Base-by-base conservation (phyloP, 495 filamentous ascomycete genomes). In the Tuber calosporum region DNA sequence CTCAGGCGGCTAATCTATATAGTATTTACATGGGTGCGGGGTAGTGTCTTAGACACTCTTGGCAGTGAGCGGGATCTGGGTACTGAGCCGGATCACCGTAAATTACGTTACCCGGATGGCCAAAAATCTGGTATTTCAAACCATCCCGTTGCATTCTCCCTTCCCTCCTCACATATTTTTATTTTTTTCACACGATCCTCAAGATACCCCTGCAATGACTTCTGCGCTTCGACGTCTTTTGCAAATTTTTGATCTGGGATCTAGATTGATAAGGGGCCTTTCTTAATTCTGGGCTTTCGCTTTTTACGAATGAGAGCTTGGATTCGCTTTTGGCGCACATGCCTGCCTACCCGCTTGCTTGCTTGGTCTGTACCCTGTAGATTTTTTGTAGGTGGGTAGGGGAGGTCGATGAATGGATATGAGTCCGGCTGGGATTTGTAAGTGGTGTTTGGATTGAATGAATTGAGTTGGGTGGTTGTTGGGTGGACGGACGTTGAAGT, bases 241-340 rank as follows among this genome's bases (percentile, higher is more conserved):
- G 53, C 53, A 62, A 62, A 62, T 62, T 62, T 62, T 62, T 6
- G 53, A 15, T 34, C 34, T 62, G 26, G 53, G 53, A 62, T 62
- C 53, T 62, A 62, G 53, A 62, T 62, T 62, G 26, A 62, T 34
- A 19, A 34, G 53, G 13, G 13, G 53, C 53, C 53, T 34, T 62
- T 62, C 53, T 17, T 62, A 62, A 62, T 62, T 62, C 53, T 62
- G 26, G 30, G 26, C 53, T 62, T 34, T 62, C 30, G 13, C 53
- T 62, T 62, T 62, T 62, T 62, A 13, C 17, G 26, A 30, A 62
- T 17, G 53, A 13, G 13, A 62, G 53, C 34, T 62, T 34, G 53
- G 53, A 62, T 62, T 62, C 53, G 53, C 53, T 62, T 62, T 62
- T 62, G 53, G 53, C 53, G 26, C 13, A 62, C 53, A 62, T 62